Base-by-base conservation (phyloP, 305 asterid species). In the Striga hermonthica region DNA sequence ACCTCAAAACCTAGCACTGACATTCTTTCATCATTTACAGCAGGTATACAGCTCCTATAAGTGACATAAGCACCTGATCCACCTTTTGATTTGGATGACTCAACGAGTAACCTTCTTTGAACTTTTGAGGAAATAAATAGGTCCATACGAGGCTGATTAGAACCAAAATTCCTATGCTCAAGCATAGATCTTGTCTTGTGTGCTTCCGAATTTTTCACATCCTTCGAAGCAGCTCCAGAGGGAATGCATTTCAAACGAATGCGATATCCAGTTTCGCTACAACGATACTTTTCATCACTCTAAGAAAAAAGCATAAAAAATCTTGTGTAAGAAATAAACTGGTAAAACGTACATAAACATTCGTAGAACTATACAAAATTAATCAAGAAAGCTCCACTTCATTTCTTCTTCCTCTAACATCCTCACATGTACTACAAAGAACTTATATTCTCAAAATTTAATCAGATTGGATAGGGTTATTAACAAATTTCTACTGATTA, bases 241-340 rank as follows among this genome's bases (percentile, higher is more conserved):
- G 85, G 80, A 69, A 75, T 75, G 81, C 98, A 92, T 76, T 89
- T 87, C 71, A 92, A 79, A 47, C 96, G 97, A 66, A 92, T 87
- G 67, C 95, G 98, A 70, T 92, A 92, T 67, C 87, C 96, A 75
- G 98, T 92, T 83, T 92, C 98, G 41, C 93, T 87, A 66, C 98
- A 92, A 16, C 86, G 87, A 66, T 82, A 92, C 49, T 86, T 89
- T 67, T 80, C 85, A 69, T 84, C 91, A 76, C 75, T 82, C 98
- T 92, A 80, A 50, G 64, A 57, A 71, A 72, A 34, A 62, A 16
- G 65, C 70, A 10, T 60, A 65, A 60, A 68, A 11, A 59, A 7
- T 47, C 56, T 59, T 13, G 58, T 38, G 16, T 69, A 65, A 72
- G 72, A 76, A 69, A 16, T 14, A 37, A 41, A 62, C 11, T 13